Conservation (phyloP, 139 green algal genomes). For the Pleodorina starrii region DNA sequence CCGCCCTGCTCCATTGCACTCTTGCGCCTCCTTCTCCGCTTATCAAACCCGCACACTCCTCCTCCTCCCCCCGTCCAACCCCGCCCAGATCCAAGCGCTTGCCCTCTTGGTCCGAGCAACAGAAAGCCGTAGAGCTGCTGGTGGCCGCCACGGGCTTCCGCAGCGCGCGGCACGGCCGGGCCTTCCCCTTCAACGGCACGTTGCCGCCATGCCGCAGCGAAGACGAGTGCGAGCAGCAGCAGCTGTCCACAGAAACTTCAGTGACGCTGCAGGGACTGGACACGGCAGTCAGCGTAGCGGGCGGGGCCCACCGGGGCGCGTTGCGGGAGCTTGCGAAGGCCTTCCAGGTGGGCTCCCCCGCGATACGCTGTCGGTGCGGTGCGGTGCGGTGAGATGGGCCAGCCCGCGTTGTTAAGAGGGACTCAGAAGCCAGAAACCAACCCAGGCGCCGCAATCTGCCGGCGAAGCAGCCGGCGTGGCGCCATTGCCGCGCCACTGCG, state of each 20-base stretch:
- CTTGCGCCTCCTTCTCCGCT: too few relatives aligned
- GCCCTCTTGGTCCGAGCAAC: constrained; percentile 29
- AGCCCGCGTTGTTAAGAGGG: too few relatives aligned
- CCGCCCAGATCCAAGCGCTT: constrained; percentile 9
- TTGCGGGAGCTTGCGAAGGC: constrained; percentile 65
- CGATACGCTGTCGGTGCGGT: too few relatives aligned
- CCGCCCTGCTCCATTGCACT: too few relatives aligned
- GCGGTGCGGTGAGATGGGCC: too few relatives aligned
- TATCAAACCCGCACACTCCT: too few relatives aligned
- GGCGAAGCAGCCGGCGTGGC: too few relatives aligned
- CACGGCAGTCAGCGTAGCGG: neutral
- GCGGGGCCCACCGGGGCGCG: constrained; percentile 34
- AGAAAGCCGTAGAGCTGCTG: constrained; percentile 41
- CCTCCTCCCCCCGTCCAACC: too few relatives aligned
- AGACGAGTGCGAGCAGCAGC: neutral
- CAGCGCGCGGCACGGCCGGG: neutral
- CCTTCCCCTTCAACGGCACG: constrained; percentile 28
- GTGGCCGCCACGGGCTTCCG: constrained; percentile 46
- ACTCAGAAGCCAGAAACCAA: too few relatives aligned
- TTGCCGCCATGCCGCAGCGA: neutral
- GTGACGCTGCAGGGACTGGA: neutral
- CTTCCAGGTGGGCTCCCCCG: constrained; percentile 46
- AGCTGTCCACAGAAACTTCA: neutral
- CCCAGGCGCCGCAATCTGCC: too few relatives aligned
- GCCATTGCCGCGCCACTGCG: too few relatives aligned